Percentiles rank a stretch among this genome's conserved stretches.
Conservation (phyloP, 495 filamentous ascomycete species). For the Podospora appendiculata region DNA sequence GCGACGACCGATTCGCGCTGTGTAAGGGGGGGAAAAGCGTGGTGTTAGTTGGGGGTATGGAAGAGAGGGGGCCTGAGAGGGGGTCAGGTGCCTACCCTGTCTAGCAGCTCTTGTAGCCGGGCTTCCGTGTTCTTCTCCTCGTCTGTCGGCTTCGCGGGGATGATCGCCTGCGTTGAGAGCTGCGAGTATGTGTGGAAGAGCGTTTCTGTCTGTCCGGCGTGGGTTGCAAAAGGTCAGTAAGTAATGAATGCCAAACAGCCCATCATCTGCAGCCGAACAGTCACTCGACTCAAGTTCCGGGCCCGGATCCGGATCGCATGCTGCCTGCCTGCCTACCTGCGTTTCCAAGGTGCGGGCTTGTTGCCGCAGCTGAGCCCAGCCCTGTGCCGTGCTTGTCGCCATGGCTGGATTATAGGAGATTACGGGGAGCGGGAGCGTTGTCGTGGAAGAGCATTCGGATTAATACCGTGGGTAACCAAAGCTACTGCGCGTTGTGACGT, state of each 20-base stretch:
- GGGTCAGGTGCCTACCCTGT: constrained; percentile 64
- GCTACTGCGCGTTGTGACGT: too few species aligned
- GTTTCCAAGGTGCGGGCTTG: constrained; percentile 86
- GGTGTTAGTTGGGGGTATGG: background rate
- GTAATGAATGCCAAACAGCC: too few species aligned
- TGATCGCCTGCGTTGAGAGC: constrained; percentile 73
- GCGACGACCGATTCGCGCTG: constrained; percentile 76
- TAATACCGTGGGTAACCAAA: too few species aligned
- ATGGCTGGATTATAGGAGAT: constrained; percentile 29
- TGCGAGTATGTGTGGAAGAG: constrained; percentile 95
- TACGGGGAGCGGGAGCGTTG: too few species aligned
- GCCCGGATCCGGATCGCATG: too few species aligned
- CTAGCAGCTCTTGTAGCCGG: constrained; percentile 77
- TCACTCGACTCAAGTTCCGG: too few species aligned
- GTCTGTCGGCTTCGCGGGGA: constrained; percentile 73
- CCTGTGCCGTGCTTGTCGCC: constrained; percentile 66
- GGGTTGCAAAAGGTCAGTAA: background rate
- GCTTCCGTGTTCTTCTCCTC: constrained; percentile 75
- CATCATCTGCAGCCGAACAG: too few species aligned
- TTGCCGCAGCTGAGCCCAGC: constrained; percentile 93
- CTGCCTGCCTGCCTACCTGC: constrained; percentile 56
- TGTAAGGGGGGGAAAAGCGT: too few species aligned
- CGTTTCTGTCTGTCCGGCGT: constrained; percentile 63
- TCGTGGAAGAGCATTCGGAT: too few species aligned
- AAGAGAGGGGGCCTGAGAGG: too few species aligned